Percentiles rank a stretch among this genome's conserved stretches.
phyloP scores from a whole-genome alignment of 169 alveolate genomes.

The Plasmodium falciparum region DNA sequence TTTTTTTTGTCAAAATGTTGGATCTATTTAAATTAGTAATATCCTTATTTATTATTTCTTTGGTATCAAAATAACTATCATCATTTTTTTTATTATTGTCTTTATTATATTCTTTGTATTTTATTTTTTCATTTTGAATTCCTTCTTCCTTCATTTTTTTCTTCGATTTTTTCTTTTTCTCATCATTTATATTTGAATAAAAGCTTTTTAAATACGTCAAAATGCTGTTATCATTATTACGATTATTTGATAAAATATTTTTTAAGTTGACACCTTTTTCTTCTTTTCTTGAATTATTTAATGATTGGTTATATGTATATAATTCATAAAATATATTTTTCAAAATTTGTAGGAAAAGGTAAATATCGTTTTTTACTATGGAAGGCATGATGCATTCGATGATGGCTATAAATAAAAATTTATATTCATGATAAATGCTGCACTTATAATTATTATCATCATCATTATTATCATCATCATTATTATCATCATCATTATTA shows the following conservation, averaged over 20 bases:
- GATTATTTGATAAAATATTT: conserved; percentile 33
- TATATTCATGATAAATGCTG: conserved; percentile 67
- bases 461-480: background rate
- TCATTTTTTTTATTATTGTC: background rate
- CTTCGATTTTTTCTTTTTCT: background rate
- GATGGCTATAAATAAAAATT: conserved; percentile 68
- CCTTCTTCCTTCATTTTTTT: background rate
- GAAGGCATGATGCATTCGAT: conserved; percentile 76
- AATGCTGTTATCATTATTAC: conserved; percentile 60
- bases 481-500: too few species aligned
- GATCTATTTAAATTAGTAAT: background rate
- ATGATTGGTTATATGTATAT: conserved; percentile 68
- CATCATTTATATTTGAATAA: conserved; percentile 56
- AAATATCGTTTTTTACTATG: conserved; percentile 63
- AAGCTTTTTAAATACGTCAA: conserved; percentile 46
- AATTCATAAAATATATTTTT: conserved; percentile 67
- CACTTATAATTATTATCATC: background rate
- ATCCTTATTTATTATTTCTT: background rate
- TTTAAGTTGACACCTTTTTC: conserved; percentile 22
- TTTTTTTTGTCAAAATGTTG: background rate
- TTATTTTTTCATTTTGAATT: background rate
- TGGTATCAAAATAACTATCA: background rate
- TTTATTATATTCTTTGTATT: background rate
- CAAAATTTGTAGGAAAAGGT: conserved; percentile 48
- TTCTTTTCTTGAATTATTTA: conserved; percentile 2